Base-by-base conservation (phyloP, 208 protist species). In the Blastocrithidia nonstop region DNA sequence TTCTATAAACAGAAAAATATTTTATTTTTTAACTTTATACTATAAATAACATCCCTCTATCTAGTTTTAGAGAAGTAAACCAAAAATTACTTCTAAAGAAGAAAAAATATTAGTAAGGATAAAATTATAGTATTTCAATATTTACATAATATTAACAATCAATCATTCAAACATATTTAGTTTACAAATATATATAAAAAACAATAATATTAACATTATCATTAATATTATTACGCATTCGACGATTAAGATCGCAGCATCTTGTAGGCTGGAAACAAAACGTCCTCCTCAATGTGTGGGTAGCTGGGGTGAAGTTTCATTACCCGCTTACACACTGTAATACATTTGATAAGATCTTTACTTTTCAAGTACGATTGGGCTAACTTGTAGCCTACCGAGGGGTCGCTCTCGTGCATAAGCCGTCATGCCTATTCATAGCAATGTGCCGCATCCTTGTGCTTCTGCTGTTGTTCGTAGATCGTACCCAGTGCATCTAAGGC, bases 311-410 rank as follows among this genome's bases (percentile, higher is more conserved):
- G 74, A 29, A 66, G 48, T 5, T 61, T 48, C 19, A 98, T 57
- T 20, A 98, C 88, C 50, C 75, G 76, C 41, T 91, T 76, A 57
- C 91, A 90, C 21, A 97, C 74, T 32, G 96, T 86, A 66, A 98
- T 97, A 8, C 87, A 85, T 44, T 93, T 67, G 37, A 97, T 70
- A 17, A 81, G 75, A 27, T 82, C 65, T 40, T 78, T 75, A 35
- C 87, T 88, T 61, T 97, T 97, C 45, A 97, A 73, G 53, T 91
- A 94, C 68, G 97, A 97, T 66, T 97, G 96, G 20, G 91, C 91
- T 5, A 98, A 73, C 45, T 95, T 96, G 78, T 88, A 97, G n/a
- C 95, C 95, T 20, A 97, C 63, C 1, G 47, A 58, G 8, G 87
- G 85, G 49, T 90, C 68, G 2, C 47, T 59, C 45, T 95, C 88